Base-by-base conservation (phyloP, 352 stramenopile species). In the Elongisporangium anandrum region DNA sequence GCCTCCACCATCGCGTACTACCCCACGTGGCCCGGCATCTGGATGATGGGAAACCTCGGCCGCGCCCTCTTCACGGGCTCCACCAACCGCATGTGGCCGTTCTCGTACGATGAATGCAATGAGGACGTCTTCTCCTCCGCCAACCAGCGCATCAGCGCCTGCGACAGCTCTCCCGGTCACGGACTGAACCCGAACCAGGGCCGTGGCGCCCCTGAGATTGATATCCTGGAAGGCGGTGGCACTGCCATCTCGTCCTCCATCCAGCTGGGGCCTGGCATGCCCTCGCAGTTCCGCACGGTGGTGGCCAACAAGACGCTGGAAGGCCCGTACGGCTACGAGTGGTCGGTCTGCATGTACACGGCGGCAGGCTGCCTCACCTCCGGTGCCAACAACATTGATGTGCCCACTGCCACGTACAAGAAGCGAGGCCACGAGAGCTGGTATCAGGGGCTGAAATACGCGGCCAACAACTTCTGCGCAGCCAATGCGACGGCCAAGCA, bases 51-150 rank as follows among this genome's bases (percentile, higher is more conserved):
- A 19, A 98, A 98, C 73, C 73, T 98, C 2, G 93, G 92, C 7
- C 69, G 95, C 38, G 91, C 94, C 1, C 97, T 96, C 3, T 98
- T 98, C 66, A 93, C 93, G 52, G 77, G 68, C 0, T 95, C 80
- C 0, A 97, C 90, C 5, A 94, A 96, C 56, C 85, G 89, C 66
- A 88, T 98, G 59, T 98, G 95, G 93, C 95, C 95, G 3, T 98
- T 94, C 84, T 96, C 79, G 38, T 98, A 96, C 67, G 71, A 97
- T 59, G 76, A 67, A 23, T 98, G 95, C 59, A 67, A 97, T 63
- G 53, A 66, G 0, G 50, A 77, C 17, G 38, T 47, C 1, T 68
- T 75, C 8, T 15, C 56, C 6, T 55, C 69, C 15, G 65, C 39
- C 22, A 79, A 82, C 54, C 77, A 87, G 65, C 70, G 73, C 21